Percentiles rank a stretch among this genome's conserved stretches.
These are phyloP conservation scores for Fusarium sp. DNA, from an alignment of 2,329 filamentous ascomycete genomes.

Conservation along the genomic window DNA sequence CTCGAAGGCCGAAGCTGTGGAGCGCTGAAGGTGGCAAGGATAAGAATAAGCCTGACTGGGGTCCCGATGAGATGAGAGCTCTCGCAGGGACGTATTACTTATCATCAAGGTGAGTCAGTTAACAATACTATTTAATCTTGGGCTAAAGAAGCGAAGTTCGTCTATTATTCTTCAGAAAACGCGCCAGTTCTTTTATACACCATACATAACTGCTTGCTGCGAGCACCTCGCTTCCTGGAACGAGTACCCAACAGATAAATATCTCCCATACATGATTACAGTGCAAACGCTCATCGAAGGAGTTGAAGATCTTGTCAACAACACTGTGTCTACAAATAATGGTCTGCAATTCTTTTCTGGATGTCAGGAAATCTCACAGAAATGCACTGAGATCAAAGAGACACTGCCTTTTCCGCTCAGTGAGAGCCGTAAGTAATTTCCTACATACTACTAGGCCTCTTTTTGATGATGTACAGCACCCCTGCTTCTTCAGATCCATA, in stretches of 20 bases:
- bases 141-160: conserved; percentile 26
- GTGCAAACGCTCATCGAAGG: conserved; percentile 42
- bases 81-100: conserved; percentile 45
- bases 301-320: conserved; percentile 37
- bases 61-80: conserved; percentile 43
- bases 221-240: conserved; percentile 26
- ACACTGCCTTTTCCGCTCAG: conserved; percentile 39
- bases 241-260: conserved; percentile 38
- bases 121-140: accelerated
- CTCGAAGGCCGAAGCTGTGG: conserved; percentile 41
- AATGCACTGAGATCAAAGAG: conserved; percentile 29
- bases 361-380: conserved; percentile 10
- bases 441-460: accelerated
- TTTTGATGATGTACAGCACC: conserved; percentile 23
- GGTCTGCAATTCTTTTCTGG: conserved; percentile 8
- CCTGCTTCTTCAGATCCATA: conserved; percentile 40
- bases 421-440: conserved; percentile 41
- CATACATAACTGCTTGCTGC: conserved; percentile 41
- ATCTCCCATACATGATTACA: conserved; percentile 38
- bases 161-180: conserved; percentile 46
- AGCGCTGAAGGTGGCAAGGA: conserved; percentile 34
- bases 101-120: conserved; percentile 38
- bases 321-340: background rate
- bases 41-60: conserved; percentile 37
- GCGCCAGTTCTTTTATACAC: conserved; percentile 34